Evolutionary conservation across 1,139 yeast species (phyloP).

Genomic region (Lodderomyces margitis): DNA sequence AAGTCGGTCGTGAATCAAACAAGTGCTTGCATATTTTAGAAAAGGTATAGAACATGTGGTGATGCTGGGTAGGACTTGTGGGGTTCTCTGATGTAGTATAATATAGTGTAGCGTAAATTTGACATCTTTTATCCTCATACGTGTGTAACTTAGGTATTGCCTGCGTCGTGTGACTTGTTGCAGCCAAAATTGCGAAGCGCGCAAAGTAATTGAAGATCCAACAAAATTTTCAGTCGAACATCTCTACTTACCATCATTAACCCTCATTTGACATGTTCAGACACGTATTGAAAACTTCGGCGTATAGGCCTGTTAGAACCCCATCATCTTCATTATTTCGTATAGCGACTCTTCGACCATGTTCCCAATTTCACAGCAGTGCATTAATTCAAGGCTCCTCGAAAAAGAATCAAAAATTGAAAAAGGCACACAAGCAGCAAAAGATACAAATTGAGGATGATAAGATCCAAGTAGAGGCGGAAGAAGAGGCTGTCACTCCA

Average conservation of each 20-base stretch:
- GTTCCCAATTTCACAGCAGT: background rate
- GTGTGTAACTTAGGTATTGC: no score
- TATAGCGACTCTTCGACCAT: background rate
- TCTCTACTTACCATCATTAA: no score
- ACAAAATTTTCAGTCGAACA: background rate
- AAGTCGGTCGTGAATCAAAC: slow-evolving; percentile 61
- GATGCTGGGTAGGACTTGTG: no score
- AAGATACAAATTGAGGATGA: slow-evolving; percentile 19
- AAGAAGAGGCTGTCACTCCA: slow-evolving; percentile 18
- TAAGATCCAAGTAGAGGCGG: slow-evolving; percentile 10
- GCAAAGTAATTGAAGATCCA: background rate
- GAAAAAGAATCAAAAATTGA: slow-evolving; percentile 15
- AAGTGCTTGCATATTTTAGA: slow-evolving; percentile 20
- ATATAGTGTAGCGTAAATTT: no score
- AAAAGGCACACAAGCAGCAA: slow-evolving; percentile 17
- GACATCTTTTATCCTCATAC: no score
- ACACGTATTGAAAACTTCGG: background rate
- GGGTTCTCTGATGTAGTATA: no score
- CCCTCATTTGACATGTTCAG: background rate
- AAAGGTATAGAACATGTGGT: background rate
- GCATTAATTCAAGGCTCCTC: background rate
- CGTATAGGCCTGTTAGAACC: background rate
- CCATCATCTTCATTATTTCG: background rate
- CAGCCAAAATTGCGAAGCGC: background rate
- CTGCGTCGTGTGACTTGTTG: slow-evolving; percentile 1